Percentiles rank a stretch among this genome's conserved stretches.
Evolutionary conservation across 208 protist genomes (phyloP).

Genomic region (Naegleria fowleri): DNA sequence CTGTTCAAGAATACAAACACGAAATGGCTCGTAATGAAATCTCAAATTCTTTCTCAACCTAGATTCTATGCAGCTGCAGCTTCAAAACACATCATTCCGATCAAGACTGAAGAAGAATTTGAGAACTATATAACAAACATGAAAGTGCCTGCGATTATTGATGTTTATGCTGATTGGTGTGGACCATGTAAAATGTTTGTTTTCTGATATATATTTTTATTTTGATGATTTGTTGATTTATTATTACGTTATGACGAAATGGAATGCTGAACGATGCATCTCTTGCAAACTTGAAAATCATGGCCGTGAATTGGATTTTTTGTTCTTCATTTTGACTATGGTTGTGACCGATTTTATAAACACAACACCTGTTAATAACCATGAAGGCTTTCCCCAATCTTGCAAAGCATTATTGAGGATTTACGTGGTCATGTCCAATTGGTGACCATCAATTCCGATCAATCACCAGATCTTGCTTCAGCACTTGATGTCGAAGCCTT

Average conservation of each 20-base stretch:
- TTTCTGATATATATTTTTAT: background rate
- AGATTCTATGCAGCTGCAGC: background rate
- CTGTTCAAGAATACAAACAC: no score
- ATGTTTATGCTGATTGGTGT: constrained; percentile 24
- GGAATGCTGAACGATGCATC: background rate
- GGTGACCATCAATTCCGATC: background rate
- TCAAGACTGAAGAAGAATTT: background rate
- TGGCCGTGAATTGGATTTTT: no score
- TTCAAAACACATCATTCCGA: background rate
- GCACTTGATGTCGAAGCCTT: background rate
- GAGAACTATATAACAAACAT: background rate
- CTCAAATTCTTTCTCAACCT: background rate
- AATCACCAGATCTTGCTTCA: background rate
- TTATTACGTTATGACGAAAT: background rate
- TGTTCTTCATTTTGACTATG: no score
- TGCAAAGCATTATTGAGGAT: background rate
- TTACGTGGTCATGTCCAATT: background rate
- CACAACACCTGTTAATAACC: no score
- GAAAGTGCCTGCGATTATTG: background rate
- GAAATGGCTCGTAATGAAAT: no score
- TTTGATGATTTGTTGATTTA: background rate
- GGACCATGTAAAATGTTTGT: background rate
- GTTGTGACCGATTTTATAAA: no score
- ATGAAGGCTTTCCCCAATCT: background rate
- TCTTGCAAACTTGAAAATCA: background rate